phyloP scores from a whole-genome alignment of 73 alveolate genomes.

The Paramecium biaurelia region DNA sequence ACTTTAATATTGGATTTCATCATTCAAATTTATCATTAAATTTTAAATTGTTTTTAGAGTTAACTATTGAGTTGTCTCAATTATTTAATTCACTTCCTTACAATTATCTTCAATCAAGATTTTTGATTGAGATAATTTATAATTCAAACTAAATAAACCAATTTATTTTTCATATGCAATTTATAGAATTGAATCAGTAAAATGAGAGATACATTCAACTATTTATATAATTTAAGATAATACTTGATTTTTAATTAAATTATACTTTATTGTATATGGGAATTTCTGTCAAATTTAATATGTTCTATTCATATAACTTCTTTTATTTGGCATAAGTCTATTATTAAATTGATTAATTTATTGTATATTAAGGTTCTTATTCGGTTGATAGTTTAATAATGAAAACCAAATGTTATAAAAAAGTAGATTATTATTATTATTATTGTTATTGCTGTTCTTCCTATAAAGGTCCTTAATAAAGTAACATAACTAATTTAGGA shows the following conservation, averaged over 20 bases:
- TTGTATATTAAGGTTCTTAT: slow-evolving; percentile 15
- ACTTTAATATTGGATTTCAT: not conserved
- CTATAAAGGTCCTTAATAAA: not conserved
- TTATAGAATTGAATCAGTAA: not conserved
- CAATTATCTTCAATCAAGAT: not conserved
- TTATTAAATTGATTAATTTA: not conserved
- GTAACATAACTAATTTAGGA: slow-evolving; percentile 1
- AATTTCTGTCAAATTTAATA: not conserved
- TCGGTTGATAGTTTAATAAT: not conserved
- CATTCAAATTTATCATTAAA: not conserved
- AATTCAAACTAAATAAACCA: not conserved
- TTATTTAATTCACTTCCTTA: not conserved
- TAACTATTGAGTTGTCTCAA: not conserved
- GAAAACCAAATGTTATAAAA: slow-evolving; percentile 7
- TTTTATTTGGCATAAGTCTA: not conserved
- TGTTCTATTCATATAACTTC: not conserved
- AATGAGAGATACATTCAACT: slow-evolving; percentile 32
- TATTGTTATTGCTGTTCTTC: not conserved
- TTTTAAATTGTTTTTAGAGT: not conserved
- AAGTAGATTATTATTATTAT: not conserved
- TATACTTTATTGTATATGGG: not conserved
- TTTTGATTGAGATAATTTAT: not conserved
- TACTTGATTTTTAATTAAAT: slow-evolving; percentile 29
- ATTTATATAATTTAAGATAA: not conserved
- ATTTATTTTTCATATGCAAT: not conserved